Evolutionary conservation across 768 basidiomycete genomes (phyloP).

Genomic region (Macrolepiota albuminosa): DNA sequence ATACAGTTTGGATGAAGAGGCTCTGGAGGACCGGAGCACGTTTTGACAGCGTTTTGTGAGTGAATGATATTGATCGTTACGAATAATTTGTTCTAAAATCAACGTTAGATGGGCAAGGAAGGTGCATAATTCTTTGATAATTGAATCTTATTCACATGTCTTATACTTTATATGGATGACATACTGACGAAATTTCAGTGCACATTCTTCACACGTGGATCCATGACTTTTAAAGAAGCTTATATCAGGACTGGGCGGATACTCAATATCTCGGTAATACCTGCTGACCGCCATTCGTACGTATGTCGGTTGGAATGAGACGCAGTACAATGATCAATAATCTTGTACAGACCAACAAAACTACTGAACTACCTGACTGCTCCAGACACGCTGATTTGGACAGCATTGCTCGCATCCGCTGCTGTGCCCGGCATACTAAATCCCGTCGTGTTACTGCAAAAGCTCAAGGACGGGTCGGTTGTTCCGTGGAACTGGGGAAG

Average conservation of each 20-base stretch:
- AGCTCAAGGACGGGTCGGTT: constrained; percentile 70
- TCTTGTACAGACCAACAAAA: constrained; percentile 73
- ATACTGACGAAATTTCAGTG: constrained; percentile 38
- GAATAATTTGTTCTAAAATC: constrained; percentile 2
- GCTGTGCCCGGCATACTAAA: constrained; percentile 95
- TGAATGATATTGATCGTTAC: neutral
- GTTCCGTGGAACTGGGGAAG: constrained; percentile 96
- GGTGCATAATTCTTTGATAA: constrained; percentile 35
- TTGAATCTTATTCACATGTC: neutral
- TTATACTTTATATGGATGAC: neutral
- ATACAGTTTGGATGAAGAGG: constrained; percentile 63
- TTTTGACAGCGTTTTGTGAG: constrained; percentile 73
- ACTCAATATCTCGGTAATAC: constrained; percentile 90
- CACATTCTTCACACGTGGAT: constrained; percentile 87
- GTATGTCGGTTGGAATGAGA: neutral
- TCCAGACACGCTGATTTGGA: constrained; percentile 89
- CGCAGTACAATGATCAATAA: constrained; percentile 4
- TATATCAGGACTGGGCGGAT: constrained; percentile 90
- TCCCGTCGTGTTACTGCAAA: constrained; percentile 94
- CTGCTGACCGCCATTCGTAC: constrained; percentile 83
- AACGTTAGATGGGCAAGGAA: constrained; percentile 76
- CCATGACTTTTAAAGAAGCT: constrained; percentile 93
- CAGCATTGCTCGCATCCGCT: constrained; percentile 78
- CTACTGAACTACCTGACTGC: constrained; percentile 93
- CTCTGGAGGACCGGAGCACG: constrained; percentile 89